phyloP scores from a whole-genome alignment of 257 asterid species.

The Solanum corneliomulleri region DNA sequence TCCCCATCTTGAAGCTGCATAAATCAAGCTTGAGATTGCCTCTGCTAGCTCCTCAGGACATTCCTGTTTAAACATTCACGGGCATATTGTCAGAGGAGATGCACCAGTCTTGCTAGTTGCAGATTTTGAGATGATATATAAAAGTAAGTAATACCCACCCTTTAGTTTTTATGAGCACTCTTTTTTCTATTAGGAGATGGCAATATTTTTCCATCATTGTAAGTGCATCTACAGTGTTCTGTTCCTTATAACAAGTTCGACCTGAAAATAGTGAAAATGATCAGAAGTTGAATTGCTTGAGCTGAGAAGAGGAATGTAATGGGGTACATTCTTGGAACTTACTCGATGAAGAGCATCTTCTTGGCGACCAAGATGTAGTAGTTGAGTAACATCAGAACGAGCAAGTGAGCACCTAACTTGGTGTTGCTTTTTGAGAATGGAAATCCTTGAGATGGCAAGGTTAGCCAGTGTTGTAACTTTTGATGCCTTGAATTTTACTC shows the following conservation, averaged over 20 bases:
- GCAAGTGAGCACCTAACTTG: slow-evolving; percentile 14
- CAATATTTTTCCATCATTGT: slow-evolving; percentile 22
- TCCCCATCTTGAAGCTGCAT: slow-evolving; percentile 41
- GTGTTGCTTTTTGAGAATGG: slow-evolving; percentile 19
- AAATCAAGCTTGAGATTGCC: slow-evolving; percentile 28
- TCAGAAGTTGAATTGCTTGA: background rate
- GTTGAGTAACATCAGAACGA: slow-evolving; percentile 24
- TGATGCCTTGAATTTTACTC: slow-evolving; percentile 13
- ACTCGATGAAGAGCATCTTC: slow-evolving; percentile 25
- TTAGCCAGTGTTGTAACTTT: slow-evolving; percentile 10
- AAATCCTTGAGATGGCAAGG: slow-evolving; percentile 26
- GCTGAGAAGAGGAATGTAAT: background rate
- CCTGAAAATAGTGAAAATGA: background rate
- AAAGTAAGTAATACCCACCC: slow-evolving; percentile 5
- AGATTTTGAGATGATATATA: background rate
- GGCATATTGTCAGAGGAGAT: background rate
- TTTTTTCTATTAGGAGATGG: slow-evolving; percentile 13
- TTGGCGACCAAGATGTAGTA: slow-evolving; percentile 20
- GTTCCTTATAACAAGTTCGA: slow-evolving; percentile 22
- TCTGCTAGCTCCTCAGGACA: slow-evolving; percentile 35
- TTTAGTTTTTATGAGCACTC: slow-evolving; percentile 2
- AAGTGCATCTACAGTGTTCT: slow-evolving; percentile 14
- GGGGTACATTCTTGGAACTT: background rate
- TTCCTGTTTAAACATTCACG: slow-evolving; percentile 4
- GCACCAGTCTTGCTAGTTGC: background rate